phyloP scores from a whole-genome alignment of 345 rosid species.

The Heritiera fomes region DNA sequence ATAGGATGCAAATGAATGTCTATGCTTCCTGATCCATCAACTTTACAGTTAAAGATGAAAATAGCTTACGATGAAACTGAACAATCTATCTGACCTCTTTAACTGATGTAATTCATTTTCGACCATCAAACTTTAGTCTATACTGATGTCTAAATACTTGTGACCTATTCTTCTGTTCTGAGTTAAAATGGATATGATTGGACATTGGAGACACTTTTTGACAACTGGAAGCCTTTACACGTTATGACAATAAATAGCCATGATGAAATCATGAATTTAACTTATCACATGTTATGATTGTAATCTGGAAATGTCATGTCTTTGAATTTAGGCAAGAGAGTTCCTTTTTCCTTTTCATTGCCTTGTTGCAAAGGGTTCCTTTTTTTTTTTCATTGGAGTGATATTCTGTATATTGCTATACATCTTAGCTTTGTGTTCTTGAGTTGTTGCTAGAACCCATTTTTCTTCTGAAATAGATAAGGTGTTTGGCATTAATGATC shows the following conservation, averaged over 20 bases:
- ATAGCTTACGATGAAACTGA: not conserved
- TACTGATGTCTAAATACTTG: not conserved
- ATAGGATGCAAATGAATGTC: not conserved
- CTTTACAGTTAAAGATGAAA: constrained; percentile 1
- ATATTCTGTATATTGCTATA: not conserved
- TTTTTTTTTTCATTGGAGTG: not conserved
- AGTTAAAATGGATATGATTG: too few species aligned
- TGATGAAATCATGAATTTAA: not conserved
- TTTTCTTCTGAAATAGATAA: not conserved
- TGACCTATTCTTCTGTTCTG: not conserved
- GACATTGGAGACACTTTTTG: not conserved
- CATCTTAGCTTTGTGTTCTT: not conserved
- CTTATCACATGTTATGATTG: not conserved
- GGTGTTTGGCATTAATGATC: not conserved
- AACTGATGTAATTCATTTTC: not conserved
- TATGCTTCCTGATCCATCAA: constrained; percentile 14
- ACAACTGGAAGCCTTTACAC: not conserved
- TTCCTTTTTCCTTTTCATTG: not conserved
- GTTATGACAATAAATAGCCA: not conserved
- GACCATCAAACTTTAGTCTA: not conserved
- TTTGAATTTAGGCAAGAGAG: not conserved
- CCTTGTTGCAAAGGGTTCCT: not conserved
- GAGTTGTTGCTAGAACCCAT: not conserved
- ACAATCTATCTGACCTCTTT: not conserved
- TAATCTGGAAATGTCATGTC: not conserved